These are phyloP conservation scores for Colletotrichum shisoi DNA, from an alignment of 2,329 filamentous ascomycete genomes.

Conservation along the genomic window DNA sequence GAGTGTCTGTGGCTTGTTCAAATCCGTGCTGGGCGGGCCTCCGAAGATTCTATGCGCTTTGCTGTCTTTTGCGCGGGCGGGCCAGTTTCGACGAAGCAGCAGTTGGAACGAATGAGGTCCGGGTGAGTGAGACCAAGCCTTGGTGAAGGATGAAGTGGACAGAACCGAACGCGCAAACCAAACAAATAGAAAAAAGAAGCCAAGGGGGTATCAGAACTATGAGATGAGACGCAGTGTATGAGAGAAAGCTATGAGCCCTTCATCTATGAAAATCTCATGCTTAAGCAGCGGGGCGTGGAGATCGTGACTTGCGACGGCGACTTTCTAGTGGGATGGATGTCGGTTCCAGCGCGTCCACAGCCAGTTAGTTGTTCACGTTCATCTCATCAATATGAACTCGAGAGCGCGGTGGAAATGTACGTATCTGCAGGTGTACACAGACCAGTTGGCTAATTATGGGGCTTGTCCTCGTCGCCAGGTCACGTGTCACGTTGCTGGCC, in stretches of 20 bases:
- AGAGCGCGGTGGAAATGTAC: constrained; percentile 26
- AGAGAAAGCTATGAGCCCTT: neutral
- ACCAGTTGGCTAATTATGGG: neutral
- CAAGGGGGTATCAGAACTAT: constrained; percentile 23
- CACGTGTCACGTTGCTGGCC: neutral
- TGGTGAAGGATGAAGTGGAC: neutral
- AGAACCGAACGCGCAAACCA: neutral
- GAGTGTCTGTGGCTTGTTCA: neutral
- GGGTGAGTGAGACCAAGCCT: constrained; percentile 8
- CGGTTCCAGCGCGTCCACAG: constrained; percentile 18
- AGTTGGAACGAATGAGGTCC: neutral
- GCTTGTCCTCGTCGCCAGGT: neutral
- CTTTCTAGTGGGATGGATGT: constrained; percentile 22
- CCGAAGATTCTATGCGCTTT: neutral
- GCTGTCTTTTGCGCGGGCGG: neutral
- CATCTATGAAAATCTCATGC: constrained; percentile 21
- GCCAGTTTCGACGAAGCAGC: neutral
- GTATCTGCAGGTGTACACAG: constrained; percentile 6
- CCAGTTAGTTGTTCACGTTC: neutral
- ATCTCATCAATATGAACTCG: constrained; percentile 24
- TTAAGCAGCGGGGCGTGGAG: neutral
- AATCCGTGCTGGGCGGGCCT: neutral
- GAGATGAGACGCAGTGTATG: neutral
- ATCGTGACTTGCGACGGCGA: constrained; percentile 2
- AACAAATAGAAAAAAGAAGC: neutral